These are phyloP conservation scores for Microbotryomycetes sp. DNA, from an alignment of 1,284 basidiomycete genomes.

Conservation along the genomic window DNA sequence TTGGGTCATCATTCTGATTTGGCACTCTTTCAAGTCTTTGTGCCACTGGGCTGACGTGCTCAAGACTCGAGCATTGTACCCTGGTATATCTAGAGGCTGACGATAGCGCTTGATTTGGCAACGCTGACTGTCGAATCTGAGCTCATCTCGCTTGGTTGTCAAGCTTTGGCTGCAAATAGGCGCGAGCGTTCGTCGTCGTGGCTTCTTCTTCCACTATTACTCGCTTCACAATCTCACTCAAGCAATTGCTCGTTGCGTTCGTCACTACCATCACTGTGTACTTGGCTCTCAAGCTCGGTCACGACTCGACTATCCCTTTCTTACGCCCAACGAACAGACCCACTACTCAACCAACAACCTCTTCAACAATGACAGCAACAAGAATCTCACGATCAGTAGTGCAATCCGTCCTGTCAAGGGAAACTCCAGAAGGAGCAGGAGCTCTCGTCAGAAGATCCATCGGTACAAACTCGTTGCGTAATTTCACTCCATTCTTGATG, in stretches of 20 bases:
- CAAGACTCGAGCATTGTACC: background rate
- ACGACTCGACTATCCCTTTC: background rate
- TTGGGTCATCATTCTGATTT: too few species aligned
- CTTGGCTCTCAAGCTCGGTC: background rate
- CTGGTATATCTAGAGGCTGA: background rate
- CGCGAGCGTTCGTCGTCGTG: background rate
- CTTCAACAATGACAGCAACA: slow-evolving; percentile 29
- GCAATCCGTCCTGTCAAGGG: slow-evolving; percentile 68
- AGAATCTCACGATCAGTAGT: slow-evolving; percentile 59
- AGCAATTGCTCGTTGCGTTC: background rate
- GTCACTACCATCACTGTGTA: background rate
- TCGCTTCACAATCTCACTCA: background rate
- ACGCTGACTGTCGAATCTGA: background rate
- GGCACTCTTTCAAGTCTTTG: background rate
- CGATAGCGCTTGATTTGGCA: background rate
- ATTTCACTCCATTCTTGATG: slow-evolving; percentile 79
- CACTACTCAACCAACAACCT: background rate
- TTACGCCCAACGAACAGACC: background rate
- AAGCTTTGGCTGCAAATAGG: too few species aligned
- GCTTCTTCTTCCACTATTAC: background rate
- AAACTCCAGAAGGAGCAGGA: slow-evolving; percentile 82
- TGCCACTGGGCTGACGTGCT: background rate
- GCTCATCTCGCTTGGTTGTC: background rate
- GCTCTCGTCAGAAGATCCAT: slow-evolving; percentile 85
- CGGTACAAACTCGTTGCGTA: slow-evolving; percentile 65